phyloP scores from a whole-genome alignment of 768 basidiomycete genomes.

The Sutorius australiensis region DNA sequence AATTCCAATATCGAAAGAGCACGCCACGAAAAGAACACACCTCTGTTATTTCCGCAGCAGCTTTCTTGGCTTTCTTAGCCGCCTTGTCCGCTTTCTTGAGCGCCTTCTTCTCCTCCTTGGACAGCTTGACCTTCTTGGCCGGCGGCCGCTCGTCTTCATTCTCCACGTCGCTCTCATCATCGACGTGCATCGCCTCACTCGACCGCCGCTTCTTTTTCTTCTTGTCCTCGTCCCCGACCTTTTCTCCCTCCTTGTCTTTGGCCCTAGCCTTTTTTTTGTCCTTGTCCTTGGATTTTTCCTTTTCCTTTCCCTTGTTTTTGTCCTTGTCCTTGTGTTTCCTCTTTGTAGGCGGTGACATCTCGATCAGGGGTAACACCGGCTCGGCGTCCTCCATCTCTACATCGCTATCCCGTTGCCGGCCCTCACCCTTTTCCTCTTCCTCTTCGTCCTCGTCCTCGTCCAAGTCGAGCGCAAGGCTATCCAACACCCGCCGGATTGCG shows the following conservation, averaged over 20 bases:
- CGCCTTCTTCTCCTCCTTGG: slow-evolving; percentile 85
- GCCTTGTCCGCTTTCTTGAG: slow-evolving; percentile 75
- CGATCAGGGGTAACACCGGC: slow-evolving; percentile 56
- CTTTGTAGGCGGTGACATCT: slow-evolving; percentile 53
- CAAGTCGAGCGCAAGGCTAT: slow-evolving; percentile 68
- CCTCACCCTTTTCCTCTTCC: slow-evolving; percentile 37
- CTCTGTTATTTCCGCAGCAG: slow-evolving; percentile 28
- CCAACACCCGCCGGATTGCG: slow-evolving; percentile 84
- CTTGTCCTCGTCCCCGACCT: neutral
- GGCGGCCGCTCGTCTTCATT: slow-evolving; percentile 48
- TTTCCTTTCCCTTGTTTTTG: slow-evolving; percentile 33
- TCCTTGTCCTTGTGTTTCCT: slow-evolving; percentile 34
- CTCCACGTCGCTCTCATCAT: slow-evolving; percentile 42
- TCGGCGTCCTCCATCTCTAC: slow-evolving; percentile 44
- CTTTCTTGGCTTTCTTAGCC: slow-evolving; percentile 49
- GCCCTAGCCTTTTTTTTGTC: neutral
- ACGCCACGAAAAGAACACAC: slow-evolving; percentile 27
- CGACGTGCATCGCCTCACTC: slow-evolving; percentile 63
- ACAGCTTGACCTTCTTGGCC: slow-evolving; percentile 69
- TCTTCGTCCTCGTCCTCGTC: slow-evolving; percentile 52
- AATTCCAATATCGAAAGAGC: neutral
- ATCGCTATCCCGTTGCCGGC: slow-evolving; percentile 17
- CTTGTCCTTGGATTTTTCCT: slow-evolving; percentile 32
- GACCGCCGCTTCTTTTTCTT: slow-evolving; percentile 60
- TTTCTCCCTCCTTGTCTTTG: neutral